Evolutionary conservation across 495 filamentous ascomycete species (phyloP), one percentile per base, ranked within the genome.

Genomic region (Geoglossum glabrum): DNA sequence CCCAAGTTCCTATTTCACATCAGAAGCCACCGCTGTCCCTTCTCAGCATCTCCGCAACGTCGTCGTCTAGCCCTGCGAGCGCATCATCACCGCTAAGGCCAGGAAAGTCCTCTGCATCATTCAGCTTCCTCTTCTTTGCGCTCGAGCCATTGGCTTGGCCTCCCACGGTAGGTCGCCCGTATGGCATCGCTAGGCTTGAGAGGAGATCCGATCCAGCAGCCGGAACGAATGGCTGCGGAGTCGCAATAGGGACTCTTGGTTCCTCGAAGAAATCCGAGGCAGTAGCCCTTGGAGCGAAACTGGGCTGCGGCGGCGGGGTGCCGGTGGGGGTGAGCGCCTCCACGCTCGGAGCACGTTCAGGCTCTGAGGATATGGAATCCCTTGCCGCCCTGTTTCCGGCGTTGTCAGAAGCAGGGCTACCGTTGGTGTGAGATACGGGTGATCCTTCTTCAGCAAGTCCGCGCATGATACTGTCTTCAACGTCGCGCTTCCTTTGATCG

Each of bases 401-500:
- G 9, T 45, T 26, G n/a, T 38, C 54, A 7, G 54, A 45, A 17
- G 10, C 23, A 56, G 56, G 60, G 47, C 17, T 54, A 0, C 23
- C 54, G 38, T 57, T 59, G 19, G 15, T 28, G 19, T 34, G 40
- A 28, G 28, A n/a, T 26, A 65, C 67, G 10, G 73, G 62, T 4
- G 65, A 59, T 3, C 71, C 69, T 38, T 74, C 72, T 30, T 66
- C 70, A 26, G 82, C 80, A 23, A 93, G 76, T 7, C 86, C 86
- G 46, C 82, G 76, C 75, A 96, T 83, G 58, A 97, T 96, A 30
- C 78, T 81, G 60, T 88, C 78, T 69, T 99, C 92, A 9, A 99
- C 87, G 6, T 90, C 85, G 38, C 77, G 78, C 66, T 90, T 92
- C 66, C 84, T 85, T 1, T 68, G 63, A 61, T 95, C 92, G 0